Base-by-base conservation (phyloP, 2,329 filamentous ascomycete species). In the Fusarium sp. region DNA sequence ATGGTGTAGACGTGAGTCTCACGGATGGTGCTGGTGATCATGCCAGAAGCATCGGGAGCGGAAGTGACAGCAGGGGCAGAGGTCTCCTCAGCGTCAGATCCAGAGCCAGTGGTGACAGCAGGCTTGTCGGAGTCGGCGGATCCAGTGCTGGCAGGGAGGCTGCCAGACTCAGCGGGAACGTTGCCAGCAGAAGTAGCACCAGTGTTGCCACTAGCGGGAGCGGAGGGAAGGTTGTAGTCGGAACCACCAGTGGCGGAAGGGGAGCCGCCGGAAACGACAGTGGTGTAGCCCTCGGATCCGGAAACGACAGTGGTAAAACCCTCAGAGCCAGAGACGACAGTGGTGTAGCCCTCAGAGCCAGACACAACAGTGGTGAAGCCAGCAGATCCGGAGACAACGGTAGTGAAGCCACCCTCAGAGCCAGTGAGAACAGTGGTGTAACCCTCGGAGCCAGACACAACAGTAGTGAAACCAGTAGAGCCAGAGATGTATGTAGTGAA, bases 1-100 rank as follows among this genome's bases (percentile, higher is more conserved):
- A 83, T 76, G 48, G 78, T 79, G 67, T 78, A 79, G 39, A 68
- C 55, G 14, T 73, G 73, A 38, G 78, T 78, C 51, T 71, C 69
- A 10, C 57, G 70, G 35, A 74, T 55, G 28, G 77, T 78, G 65
- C 66, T 72, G 39, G 75, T 77, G 48, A 73, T 64, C 35, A 74
- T 66, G 60, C 70, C 70, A 41, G 61, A 65, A 54, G 56, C 62
- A 28, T 70, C 70, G 20, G 65, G 61, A 38, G 60, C 63, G 31
- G 63, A 38, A 6, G 69, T 71, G 55, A 61, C 55, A 14, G 33
- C 44, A n/a, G 63, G 26, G 51, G 67, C 62, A 47, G 67, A 58
- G 18, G 56, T 71, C 42, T 51, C 45, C 22, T 63, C 61, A 20
- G 51, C 67, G 26, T 72, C 64, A 30, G 68, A 59, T 11, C 53